Evolutionary conservation across 306 rosid genomes (phyloP).

Genomic region (Prunus dulcis): DNA sequence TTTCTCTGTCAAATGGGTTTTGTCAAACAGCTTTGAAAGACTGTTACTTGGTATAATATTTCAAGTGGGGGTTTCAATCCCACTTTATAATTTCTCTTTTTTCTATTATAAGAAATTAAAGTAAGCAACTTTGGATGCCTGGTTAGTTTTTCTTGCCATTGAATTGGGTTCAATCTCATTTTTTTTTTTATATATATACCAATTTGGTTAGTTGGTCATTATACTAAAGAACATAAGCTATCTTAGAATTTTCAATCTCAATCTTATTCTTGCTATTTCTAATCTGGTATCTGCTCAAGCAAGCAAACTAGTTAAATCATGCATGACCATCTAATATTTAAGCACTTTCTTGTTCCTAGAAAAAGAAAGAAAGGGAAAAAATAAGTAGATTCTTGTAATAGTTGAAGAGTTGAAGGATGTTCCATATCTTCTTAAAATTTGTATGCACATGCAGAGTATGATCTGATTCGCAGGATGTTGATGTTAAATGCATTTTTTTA

Average conservation of each 20-base stretch:
- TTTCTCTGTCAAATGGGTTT: slow-evolving; percentile 1
- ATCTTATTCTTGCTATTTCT: neutral
- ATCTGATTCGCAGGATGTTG: neutral
- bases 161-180: neutral
- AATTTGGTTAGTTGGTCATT: neutral
- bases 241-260: neutral
- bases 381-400: neutral
- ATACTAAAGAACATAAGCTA: neutral
- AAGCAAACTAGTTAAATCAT: too few relatives aligned
- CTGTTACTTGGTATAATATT: neutral
- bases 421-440: neutral
- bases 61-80: neutral
- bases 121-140: neutral
- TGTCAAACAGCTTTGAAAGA: neutral
- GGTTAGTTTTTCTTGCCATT: neutral
- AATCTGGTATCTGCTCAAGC: neutral
- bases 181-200: neutral
- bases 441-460: neutral
- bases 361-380: neutral
- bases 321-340: neutral
- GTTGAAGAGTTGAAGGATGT: neutral
- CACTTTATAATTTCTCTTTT: neutral
- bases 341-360: neutral
- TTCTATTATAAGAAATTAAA: neutral
- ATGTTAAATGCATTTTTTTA: slow-evolving; percentile 23